Evolutionary conservation across 2,329 filamentous ascomycete genomes (phyloP).

Genomic region (Penicillium sp.): DNA sequence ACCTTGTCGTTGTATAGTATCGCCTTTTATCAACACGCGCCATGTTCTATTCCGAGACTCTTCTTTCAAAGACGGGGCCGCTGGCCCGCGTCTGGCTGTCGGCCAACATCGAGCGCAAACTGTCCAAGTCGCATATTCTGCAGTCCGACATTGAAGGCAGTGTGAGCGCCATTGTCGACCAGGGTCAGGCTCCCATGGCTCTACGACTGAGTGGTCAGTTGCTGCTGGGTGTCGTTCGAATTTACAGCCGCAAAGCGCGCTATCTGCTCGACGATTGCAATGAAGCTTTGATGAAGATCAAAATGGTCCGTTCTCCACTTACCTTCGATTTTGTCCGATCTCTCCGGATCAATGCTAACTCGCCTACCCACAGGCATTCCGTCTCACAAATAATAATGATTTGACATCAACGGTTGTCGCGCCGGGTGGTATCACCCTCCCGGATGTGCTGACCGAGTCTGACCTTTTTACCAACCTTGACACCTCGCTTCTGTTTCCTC

Average conservation of each 20-base stretch:
- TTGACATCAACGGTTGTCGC: conserved; percentile 81
- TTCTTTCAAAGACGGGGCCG: conserved; percentile 95
- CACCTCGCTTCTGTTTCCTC: conserved; percentile 79
- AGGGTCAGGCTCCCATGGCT: conserved; percentile 91
- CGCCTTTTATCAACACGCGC: conserved; percentile 19
- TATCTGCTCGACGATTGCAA: conserved; percentile 98
- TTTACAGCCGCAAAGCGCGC: conserved; percentile 95
- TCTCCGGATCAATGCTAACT: neutral
- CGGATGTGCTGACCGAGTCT: conserved; percentile 89
- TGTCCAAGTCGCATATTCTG: conserved; percentile 94
- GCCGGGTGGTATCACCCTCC: conserved; percentile 83
- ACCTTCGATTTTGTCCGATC: neutral
- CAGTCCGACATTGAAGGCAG: conserved; percentile 94
- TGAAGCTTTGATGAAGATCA: conserved; percentile 96
- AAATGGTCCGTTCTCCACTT: conserved; percentile 69
- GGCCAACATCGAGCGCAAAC: conserved; percentile 96
- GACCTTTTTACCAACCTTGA: conserved; percentile 86
- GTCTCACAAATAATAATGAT: conserved; percentile 92
- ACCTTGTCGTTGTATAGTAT: conserved; percentile 37
- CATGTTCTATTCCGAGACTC: conserved; percentile 98
- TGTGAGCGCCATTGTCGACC: conserved; percentile 92
- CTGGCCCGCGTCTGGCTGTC: conserved; percentile 97
- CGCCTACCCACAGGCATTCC: conserved; percentile 73
- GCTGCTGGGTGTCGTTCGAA: conserved; percentile 91
- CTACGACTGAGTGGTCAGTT: conserved; percentile 92